A percentile compares a stretch with the other conserved stretches of the same genome.
Conservation (phyloP, 2,329 filamentous ascomycete genomes). For the Acephala macrosclerotiorum region DNA sequence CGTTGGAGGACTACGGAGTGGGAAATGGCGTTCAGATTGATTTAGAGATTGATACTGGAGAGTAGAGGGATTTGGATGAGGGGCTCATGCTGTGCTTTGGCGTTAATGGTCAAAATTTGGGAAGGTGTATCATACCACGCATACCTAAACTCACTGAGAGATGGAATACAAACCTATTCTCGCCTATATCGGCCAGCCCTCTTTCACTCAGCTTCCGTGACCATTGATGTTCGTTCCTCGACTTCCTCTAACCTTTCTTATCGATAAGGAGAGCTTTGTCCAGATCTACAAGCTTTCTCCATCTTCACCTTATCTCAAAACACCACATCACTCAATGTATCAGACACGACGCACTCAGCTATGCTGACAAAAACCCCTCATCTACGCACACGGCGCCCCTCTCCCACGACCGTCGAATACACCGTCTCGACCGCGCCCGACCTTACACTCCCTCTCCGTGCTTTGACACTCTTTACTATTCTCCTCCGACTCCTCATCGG, state of each 20-base stretch:
- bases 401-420: conserved; percentile 90
- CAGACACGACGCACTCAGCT: conserved; percentile 17
- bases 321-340: conserved; percentile 25
- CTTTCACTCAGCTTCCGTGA: neutral
- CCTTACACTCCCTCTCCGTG: conserved; percentile 54
- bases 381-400: conserved; percentile 71
- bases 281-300: conserved; percentile 14
- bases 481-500: conserved; percentile 51
- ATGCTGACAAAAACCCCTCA: conserved; percentile 70
- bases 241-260: conserved; percentile 21
- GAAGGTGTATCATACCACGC: neutral
- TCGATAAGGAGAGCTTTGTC: conserved; percentile 31
- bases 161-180: neutral
- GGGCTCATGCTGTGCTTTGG: neutral
- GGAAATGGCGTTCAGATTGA: conserved; percentile 76
- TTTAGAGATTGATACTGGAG: conserved; percentile 46
- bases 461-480: conserved; percentile 54
- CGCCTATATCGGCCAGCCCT: neutral
- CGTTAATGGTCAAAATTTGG: neutral
- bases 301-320: conserved; percentile 11
- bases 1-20: conserved; percentile 90
- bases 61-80: conserved; percentile 31
- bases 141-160: neutral
- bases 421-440: conserved; percentile 83
- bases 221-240: neutral